phyloP scores from a whole-genome alignment of 352 stramenopile species.

The Pythium vanterpoolii region DNA sequence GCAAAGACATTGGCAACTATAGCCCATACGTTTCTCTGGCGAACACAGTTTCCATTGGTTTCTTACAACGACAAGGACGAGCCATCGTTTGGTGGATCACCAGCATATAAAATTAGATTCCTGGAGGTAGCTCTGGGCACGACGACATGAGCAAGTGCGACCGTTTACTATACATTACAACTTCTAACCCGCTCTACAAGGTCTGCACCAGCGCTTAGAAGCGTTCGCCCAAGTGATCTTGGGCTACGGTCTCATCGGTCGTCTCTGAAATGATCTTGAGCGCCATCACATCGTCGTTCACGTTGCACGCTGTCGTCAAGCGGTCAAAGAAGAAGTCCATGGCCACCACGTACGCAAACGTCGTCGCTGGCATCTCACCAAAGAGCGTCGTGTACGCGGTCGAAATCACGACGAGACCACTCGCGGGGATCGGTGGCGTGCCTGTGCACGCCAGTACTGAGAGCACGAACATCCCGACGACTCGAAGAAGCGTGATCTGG shows the following conservation, averaged over 20 bases:
- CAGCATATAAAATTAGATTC: too few species aligned
- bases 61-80: too few species aligned
- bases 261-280: slow-evolving; percentile 21
- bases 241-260: slow-evolving; percentile 10
- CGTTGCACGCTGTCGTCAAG: slow-evolving; percentile 59
- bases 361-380: slow-evolving; percentile 31
- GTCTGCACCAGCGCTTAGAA: background rate
- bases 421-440: slow-evolving; percentile 49
- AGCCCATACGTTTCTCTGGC: too few species aligned
- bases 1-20: too few species aligned
- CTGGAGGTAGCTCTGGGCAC: too few species aligned
- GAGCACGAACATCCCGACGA: slow-evolving; percentile 57
- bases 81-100: too few species aligned
- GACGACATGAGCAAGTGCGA: background rate
- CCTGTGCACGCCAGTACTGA: slow-evolving; percentile 46
- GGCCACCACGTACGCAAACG: slow-evolving; percentile 33
- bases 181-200: too few species aligned
- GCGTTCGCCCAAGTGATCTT: slow-evolving; percentile 32
- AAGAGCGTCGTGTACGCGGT: slow-evolving; percentile 9
- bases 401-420: slow-evolving; percentile 21
- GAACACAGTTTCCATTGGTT: too few species aligned
- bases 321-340: slow-evolving; percentile 61
- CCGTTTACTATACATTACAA: background rate
- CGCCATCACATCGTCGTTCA: slow-evolving; percentile 34
- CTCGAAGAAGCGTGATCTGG: slow-evolving; percentile 39